Percentiles rank a stretch among this genome's conserved stretches.
phyloP scores from a whole-genome alignment of 768 basidiomycete species.

The Solioccasus polychromus region DNA sequence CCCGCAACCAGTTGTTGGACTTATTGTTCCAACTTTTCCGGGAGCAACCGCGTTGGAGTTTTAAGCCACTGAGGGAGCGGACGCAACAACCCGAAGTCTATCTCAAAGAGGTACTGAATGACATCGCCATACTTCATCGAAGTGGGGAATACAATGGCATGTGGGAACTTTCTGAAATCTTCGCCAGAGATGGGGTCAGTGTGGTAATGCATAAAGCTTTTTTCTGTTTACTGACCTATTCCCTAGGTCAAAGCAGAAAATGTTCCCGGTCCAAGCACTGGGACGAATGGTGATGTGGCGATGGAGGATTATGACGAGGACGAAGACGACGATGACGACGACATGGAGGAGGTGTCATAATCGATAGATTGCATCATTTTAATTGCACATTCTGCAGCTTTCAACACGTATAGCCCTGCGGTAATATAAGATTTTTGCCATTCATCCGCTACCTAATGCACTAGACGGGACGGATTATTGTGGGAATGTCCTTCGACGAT shows the following conservation, averaged over 20 bases:
- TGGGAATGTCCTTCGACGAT: not conserved
- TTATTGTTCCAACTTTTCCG: conserved; percentile 76
- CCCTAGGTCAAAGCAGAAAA: conserved; percentile 45
- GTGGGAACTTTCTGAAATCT: conserved; percentile 78
- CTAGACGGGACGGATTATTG: not conserved
- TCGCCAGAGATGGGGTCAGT: conserved; percentile 60
- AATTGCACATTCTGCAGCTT: not conserved
- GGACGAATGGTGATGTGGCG: conserved; percentile 19
- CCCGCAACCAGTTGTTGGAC: conserved; percentile 84
- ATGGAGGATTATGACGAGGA: conserved; percentile 46
- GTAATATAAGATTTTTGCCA: no score
- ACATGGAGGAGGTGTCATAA: conserved; percentile 72
- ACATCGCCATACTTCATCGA: conserved; percentile 74
- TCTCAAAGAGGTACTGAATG: conserved; percentile 76
- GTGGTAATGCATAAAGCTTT: not conserved
- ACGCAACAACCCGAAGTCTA: conserved; percentile 87
- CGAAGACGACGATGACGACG: conserved; percentile 56
- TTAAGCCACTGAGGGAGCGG: conserved; percentile 70
- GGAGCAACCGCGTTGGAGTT: conserved; percentile 77
- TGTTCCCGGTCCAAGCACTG: conserved; percentile 39
- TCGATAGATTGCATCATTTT: not conserved
- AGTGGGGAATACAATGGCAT: conserved; percentile 78
- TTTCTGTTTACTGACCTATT: conserved; percentile 3
- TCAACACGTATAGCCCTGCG: not conserved
- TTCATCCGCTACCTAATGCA: not conserved